Evolutionary conservation across 208 protist species (phyloP).

Genomic region (Leishmania amazonensis): DNA sequence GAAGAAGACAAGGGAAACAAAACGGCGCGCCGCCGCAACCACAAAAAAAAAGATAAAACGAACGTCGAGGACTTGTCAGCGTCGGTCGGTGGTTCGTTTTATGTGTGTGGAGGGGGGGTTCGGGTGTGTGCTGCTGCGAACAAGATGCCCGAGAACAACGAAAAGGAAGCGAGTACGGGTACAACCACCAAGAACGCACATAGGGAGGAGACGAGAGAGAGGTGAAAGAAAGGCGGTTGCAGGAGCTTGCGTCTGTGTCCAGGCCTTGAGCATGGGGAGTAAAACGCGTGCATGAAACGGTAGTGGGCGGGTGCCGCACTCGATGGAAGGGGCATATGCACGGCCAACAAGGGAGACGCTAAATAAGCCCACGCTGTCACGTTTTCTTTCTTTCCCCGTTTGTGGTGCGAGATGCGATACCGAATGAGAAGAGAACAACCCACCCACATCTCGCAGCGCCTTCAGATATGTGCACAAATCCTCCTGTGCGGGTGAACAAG

Average conservation of each 20-base stretch:
- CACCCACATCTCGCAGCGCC: neutral
- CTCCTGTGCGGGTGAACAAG: neutral
- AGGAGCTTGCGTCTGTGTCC: neutral
- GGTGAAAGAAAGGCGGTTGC: neutral
- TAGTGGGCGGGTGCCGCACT: neutral
- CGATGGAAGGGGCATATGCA: neutral
- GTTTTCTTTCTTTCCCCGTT: too few relatives aligned
- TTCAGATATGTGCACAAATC: neutral
- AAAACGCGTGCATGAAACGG: neutral
- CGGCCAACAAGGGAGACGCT: neutral
- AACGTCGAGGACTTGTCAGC: neutral
- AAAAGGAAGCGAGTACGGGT: neutral
- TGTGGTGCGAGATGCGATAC: neutral
- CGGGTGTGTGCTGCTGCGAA: neutral
- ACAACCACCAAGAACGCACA: neutral
- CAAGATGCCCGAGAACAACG: neutral
- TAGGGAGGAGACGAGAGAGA: neutral
- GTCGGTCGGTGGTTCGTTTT: neutral
- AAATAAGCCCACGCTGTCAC: too few relatives aligned
- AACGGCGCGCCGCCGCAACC: neutral
- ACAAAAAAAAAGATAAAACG: neutral
- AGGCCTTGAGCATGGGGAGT: neutral
- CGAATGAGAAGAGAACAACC: neutral
- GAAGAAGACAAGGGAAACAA: neutral
- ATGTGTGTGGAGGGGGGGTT: neutral